Conservation (phyloP, 805 yeast species). For the Wickerhamiella spandovensis region DNA sequence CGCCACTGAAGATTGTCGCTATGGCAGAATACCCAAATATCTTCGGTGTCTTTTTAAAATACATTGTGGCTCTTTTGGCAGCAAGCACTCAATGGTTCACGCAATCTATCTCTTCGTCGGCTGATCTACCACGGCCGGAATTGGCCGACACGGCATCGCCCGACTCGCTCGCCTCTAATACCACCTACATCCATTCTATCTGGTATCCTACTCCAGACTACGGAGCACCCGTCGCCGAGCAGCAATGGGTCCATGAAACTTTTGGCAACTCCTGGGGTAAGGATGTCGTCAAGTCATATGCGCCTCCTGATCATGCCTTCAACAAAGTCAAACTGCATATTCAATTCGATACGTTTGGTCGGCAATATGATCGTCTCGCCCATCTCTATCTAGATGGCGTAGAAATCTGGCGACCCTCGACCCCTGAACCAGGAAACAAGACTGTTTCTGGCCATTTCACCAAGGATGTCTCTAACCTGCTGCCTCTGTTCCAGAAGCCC, state of each 20-base stretch:
- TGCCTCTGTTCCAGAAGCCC: conserved; percentile 33
- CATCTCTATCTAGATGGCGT: conserved; percentile 38
- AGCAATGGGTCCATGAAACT: conserved; percentile 12
- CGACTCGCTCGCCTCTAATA: neutral
- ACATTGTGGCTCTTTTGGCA: neutral
- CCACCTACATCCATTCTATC: neutral
- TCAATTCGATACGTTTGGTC: conserved; percentile 22
- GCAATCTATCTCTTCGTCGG: neutral
- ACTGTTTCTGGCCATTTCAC: conserved; percentile 34
- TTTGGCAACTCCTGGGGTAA: conserved; percentile 24
- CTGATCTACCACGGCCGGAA: neutral
- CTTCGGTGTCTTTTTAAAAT: neutral
- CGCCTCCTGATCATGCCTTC: conserved; percentile 23
- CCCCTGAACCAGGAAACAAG: conserved; percentile 54
- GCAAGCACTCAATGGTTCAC: neutral
- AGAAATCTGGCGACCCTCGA: conserved; percentile 65
- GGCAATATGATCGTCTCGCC: conserved; percentile 29
- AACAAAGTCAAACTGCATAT: conserved; percentile 23
- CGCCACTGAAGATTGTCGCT: neutral
- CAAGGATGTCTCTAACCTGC: conserved; percentile 53
- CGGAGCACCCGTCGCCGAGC: conserved; percentile 10
- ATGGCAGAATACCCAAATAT: too few species aligned
- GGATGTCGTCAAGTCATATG: conserved; percentile 20
- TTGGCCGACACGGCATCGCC: too few species aligned
- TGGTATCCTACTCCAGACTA: conserved; percentile 5